Evolutionary conservation across 164 flowering plant genomes (phyloP), one percentile per base, ranked within the genome.

Genomic region (Protea cynaroides): DNA sequence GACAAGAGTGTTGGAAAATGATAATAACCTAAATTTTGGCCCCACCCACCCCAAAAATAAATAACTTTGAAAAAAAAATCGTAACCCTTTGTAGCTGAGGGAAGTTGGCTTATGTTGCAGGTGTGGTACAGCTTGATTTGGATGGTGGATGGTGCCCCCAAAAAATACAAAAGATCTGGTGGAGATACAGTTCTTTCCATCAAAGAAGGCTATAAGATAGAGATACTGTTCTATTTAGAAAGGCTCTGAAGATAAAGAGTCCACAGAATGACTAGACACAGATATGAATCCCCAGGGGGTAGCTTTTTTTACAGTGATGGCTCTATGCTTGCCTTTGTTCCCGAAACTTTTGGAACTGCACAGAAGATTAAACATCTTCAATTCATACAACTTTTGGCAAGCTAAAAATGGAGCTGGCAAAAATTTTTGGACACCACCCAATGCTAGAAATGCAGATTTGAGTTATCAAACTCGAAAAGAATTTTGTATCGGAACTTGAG

Each of bases 41-140:
- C 34, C 34, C 34, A 29, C 34, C 34, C 34, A 29, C 0, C 2
- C 34, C 34, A 29, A 29, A 3, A 29, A n/a, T n/a, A n/a, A n/a
- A n/a, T n/a, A n/a, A n/a, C n/a, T n/a, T n/a, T n/a, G 34, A 29
- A 29, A 29, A 29, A 29, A 29, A 29, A 5, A 29, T 2, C 34
- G 5, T 29, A n/a, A n/a, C n/a, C n/a, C 34, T 29, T 29, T 29
- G 34, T 29, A 58, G 24, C 47, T 58, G 40, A 38, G 47, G 17
- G n/a, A 1, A 38, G 25, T 25, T 59, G 57, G 18, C 62, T 38
- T 59, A 6, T 38, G 7, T 59, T 59, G 63, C 63, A 59, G 63
- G 63, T 23, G 13, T 22, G 13, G 7, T 40, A 13, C 63, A 12
- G 44, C 13, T 59, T 59, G 29, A 38, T 1, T 4, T 56, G 59